phyloP scores from a whole-genome alignment of 306 rosid species.

The Fragaria vesca region DNA sequence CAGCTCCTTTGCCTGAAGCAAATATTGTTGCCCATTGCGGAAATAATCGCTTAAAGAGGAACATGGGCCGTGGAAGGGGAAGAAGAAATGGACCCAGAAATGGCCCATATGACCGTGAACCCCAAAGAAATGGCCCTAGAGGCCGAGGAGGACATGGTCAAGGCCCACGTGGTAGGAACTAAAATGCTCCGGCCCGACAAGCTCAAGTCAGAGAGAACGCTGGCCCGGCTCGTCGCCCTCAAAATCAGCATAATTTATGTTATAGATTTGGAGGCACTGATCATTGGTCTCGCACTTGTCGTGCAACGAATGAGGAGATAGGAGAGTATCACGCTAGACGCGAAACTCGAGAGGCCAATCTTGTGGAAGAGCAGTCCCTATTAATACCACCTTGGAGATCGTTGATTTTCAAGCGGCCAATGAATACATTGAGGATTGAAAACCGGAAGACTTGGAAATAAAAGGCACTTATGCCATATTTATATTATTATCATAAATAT shows the following conservation, averaged over 20 bases:
- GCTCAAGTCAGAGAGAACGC: no score
- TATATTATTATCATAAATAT: no score
- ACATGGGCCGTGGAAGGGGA: no score
- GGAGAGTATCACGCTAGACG: not conserved
- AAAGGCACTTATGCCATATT: no score
- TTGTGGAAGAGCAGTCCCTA: not conserved
- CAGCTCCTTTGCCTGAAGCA: no score
- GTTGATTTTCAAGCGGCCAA: no score
- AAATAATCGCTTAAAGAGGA: no score
- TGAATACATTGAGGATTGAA: no score
- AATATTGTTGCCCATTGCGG: no score
- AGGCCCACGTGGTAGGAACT: not conserved
- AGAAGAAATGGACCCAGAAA: no score
- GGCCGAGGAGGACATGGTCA: not conserved
- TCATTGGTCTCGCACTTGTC: not conserved
- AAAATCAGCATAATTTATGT: not conserved
- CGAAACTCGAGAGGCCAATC: not conserved
- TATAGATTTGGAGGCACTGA: not conserved
- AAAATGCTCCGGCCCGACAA: not conserved
- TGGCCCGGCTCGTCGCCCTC: not conserved
- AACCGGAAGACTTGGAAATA: no score
- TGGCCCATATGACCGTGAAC: not conserved
- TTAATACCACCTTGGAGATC: not conserved
- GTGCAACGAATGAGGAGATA: not conserved
- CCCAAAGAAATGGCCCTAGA: not conserved